A percentile compares a stretch with the other conserved stretches of the same genome.
Evolutionary conservation across 2,329 filamentous ascomycete genomes (phyloP).

Genomic region (Albifimbria verrucaria): DNA sequence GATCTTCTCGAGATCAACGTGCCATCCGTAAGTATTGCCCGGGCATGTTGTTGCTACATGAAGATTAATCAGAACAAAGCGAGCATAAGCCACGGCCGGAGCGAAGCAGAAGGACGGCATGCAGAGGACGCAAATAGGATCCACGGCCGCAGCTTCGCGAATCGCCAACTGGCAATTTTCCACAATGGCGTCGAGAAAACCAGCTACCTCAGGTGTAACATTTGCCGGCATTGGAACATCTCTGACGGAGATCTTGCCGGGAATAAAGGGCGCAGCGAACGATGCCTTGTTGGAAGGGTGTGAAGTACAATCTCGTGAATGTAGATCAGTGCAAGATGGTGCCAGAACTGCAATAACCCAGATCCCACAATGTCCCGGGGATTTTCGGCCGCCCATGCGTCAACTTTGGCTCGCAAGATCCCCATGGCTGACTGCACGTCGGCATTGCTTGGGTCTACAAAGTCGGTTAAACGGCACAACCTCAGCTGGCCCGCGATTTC

Average conservation of each 20-base stretch:
- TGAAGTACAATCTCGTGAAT: slow-evolving; percentile 13
- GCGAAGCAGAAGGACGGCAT: slow-evolving; percentile 13
- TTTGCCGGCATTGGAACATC: slow-evolving; percentile 7
- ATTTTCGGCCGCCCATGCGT: slow-evolving; percentile 3
- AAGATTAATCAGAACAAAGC: slow-evolving; percentile 13
- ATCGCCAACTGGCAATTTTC: background rate
- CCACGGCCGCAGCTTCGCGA: background rate
- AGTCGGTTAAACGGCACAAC: background rate
- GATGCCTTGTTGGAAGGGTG: slow-evolving; percentile 12
- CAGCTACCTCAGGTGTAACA: background rate
- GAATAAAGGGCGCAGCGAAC: slow-evolving; percentile 13
- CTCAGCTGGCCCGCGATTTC: background rate
- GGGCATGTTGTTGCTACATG: slow-evolving; percentile 14
- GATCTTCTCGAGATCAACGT: no score
- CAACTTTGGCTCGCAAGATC: background rate
- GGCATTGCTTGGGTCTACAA: background rate
- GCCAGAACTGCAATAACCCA: background rate
- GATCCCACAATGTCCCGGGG: background rate
- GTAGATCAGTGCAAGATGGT: slow-evolving; percentile 7
- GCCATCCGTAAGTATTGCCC: slow-evolving; percentile 5
- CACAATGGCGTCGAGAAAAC: background rate
- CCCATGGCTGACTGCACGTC: background rate
- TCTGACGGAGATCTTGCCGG: slow-evolving; percentile 9
- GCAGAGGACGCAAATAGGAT: slow-evolving; percentile 1
- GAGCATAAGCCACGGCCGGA: slow-evolving; percentile 11